Evolutionary conservation across 139 green algal genomes (phyloP), one percentile per base, ranked within the genome.

Genomic region (Diplosphaera chodatii): DNA sequence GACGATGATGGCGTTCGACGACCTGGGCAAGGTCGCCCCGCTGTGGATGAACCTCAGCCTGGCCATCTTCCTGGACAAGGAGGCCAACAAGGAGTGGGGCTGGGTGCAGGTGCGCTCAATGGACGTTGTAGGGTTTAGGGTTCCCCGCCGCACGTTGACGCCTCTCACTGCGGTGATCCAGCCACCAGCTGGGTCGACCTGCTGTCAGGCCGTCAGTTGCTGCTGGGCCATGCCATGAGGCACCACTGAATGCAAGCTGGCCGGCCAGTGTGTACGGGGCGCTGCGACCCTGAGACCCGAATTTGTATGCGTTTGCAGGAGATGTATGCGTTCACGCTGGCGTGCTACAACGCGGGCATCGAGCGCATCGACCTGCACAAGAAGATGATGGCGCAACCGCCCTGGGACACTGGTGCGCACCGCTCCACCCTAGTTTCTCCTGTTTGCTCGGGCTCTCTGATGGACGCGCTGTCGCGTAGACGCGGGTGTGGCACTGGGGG

Each of bases 291-390:
- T 22, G 3, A 28, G 5, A 65, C 16, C 0, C 10, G 15, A 1
- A 48, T n/a, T 3, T 87, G 73, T 32, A 74, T 74, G 63, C 91
- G 84, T 82, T 84, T 98, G 41, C 90, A 95, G 73, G 93, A 98
- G 78, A 97, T 98, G 93, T 98, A 96, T 67, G 94, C 82, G 25
- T 98, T 96, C 82, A 90, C 90, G 4, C 88, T 97, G 32, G 81
- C 89, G 1, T 55, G 80, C 13, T 92, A 85, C 69, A 84, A 84
- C 41, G 73, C 73, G 27, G 86, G 89, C 63, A 80, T 96, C 22
- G 78, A 72, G 3, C 73, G 85, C 16, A 80, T 90, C 20, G 85
- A 85, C 55, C 81, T 94, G 30, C 77, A 90, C 72, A 72, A 91
- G 10, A 72, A 86, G 32, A 83, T 94, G 73, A 89, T 88, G 80